Base-by-base conservation (phyloP, 139 green algal species). In the Coelastrella sp. region DNA sequence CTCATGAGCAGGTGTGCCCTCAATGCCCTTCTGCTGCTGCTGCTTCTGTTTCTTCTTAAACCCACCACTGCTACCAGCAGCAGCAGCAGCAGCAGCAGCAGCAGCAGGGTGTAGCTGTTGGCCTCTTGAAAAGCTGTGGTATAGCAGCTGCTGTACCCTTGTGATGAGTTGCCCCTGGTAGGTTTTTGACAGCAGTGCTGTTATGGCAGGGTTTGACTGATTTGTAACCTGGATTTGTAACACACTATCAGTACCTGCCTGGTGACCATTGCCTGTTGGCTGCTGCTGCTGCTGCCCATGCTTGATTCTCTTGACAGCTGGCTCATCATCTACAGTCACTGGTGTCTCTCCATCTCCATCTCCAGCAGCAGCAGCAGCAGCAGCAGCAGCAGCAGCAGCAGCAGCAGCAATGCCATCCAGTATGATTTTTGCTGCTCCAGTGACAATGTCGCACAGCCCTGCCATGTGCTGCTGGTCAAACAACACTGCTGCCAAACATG, bases 381-480 rank as follows among this genome's bases (percentile, higher is more conserved):
- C 79, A 74, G 58, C 79, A 72, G 79, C 81, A 75, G 81, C 81
- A 87, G 24, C 81, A 87, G 20, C 84, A 80, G 68, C 68, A 88
- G 66, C 84, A 81, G 66, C 68, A 88, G 66, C 49, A 58, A 81
- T 57, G 20, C 35, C 56, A 25, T 82, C 68, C 0, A 88, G 17
- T 20, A 72, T 49, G 20, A 88, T 57, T 63, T 7, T 49, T 88
- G 84, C 84, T 81, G 84, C 84, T 58, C 58, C 84, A 68, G 84
- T 57, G 0, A 81, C 20, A 8, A 88, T 81, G 17, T 81, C 84
- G 82, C 84, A 88, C 49, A 88, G 56, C 5, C 84, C 84, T 1
- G 25, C 66, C 20, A 88, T 72, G 49, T 88, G 84, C 68, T 88
- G 84, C 49, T 66, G 49, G 8, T 88, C 84, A 88, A 88, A 88